phyloP scores from a whole-genome alignment of 2,329 filamentous ascomycete species.

The Claviceps digitariae region DNA sequence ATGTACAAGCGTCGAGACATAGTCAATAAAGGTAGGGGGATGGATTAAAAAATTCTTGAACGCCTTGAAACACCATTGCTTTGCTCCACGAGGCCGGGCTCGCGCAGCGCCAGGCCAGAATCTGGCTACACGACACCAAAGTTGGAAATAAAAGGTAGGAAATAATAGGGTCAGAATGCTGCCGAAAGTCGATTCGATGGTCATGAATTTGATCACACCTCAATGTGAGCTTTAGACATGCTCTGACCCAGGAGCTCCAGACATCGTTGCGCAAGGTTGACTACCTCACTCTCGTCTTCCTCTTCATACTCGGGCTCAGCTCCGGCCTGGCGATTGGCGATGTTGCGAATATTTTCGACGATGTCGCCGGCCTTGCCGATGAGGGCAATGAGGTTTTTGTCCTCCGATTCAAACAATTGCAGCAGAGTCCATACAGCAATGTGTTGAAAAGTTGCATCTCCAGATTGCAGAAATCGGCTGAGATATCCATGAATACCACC shows the following conservation, averaged over 20 bases:
- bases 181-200: not conserved
- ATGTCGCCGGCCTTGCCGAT: slow-evolving; percentile 87
- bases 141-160: not conserved
- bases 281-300: slow-evolving; percentile 85
- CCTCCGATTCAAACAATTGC: slow-evolving; percentile 89
- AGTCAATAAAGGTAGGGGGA: not conserved
- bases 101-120: not conserved
- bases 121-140: not conserved
- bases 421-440: slow-evolving; percentile 97
- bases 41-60: not conserved
- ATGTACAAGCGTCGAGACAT: not conserved
- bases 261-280: slow-evolving; percentile 79
- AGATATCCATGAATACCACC: slow-evolving; percentile 95
- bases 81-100: not conserved
- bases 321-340: slow-evolving; percentile 79
- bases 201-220: slow-evolving; percentile 41
- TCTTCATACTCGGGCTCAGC: slow-evolving; percentile 77
- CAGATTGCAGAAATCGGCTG: slow-evolving; percentile 80
- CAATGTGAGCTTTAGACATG: slow-evolving; percentile 66
- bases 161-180: not conserved
- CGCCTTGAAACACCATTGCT: slow-evolving; percentile 4
- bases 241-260: slow-evolving; percentile 71
- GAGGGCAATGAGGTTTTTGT: slow-evolving; percentile 72
- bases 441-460: slow-evolving; percentile 95
- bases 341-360: slow-evolving; percentile 79